Base-by-base conservation (phyloP, 331 rosid species). In the Quercus tomentella region DNA sequence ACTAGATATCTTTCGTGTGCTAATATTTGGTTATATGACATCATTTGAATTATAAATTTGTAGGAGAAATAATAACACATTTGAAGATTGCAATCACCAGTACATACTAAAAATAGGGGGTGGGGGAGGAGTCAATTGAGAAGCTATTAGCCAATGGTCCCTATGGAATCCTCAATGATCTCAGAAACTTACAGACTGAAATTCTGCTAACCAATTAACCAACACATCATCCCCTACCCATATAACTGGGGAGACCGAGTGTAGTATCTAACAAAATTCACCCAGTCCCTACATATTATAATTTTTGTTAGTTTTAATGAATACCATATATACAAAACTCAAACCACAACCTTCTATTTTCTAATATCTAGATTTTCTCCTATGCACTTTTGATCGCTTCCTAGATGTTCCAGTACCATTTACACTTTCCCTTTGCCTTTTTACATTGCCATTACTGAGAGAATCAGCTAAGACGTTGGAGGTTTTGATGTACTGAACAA, bases 191-290 rank as follows among this genome's bases (percentile, higher is more conserved):
- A 9, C 20, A 72, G 61, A 67, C 4, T 9, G n/a, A 45, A 49
- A 58, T 23, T n/a, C 35, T 49, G 63, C 25, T 7, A 43, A 22
- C n/a, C 74, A 12, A 22, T 16, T 14, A 72, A 37, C 72, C 74
- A 71, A 21, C 26, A 37, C 37, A 51, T 52, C 58, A 60, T 61
- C 33, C 74, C 43, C 68, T 45, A 45, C 20, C 41, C 71, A 54
- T 30, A 66, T 60, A 71, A 55, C 76, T 31, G 72, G 58, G 65
- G 80, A 80, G 65, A 82, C 90, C 28, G 94, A 86, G 94, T 86
- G 97, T 26, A 86, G 70, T 57, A 86, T 83, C 97, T 92, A 94
- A 82, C 97, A 94, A 94, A 94, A 94, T 88, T 87, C 98, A 94
- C 97, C 73, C 93, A 85, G 93, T 85, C 89, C 81, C 86, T 73